Evolutionary conservation across 202 grass and related monocot genomes (phyloP).

Genomic region (Zizania palustris): DNA sequence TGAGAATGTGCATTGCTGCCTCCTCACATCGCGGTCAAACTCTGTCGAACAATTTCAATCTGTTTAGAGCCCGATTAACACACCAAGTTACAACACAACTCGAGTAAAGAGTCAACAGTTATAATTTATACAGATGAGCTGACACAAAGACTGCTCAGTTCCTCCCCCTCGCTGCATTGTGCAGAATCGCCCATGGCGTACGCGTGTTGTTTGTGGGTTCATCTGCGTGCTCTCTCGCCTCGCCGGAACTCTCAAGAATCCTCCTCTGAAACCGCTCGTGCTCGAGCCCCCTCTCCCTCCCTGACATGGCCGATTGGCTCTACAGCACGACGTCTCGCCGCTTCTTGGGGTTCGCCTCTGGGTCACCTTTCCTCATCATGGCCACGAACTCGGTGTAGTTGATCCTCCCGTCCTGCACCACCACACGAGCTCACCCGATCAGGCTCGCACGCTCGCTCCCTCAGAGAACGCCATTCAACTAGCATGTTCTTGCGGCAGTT

Average conservation of each 20-base stretch:
- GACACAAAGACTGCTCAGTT: neutral
- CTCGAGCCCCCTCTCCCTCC: neutral
- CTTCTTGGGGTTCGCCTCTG: slow-evolving; percentile 62
- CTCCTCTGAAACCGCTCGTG: neutral
- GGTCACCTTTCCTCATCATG: slow-evolving; percentile 64
- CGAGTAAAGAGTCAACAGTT: slow-evolving; percentile 14
- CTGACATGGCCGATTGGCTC: neutral
- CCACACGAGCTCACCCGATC: neutral
- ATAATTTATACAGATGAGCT: slow-evolving; percentile 9
- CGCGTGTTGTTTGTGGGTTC: neutral
- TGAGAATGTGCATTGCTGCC: neutral
- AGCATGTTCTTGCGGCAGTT: neutral
- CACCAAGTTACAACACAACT: neutral
- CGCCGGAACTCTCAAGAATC: neutral
- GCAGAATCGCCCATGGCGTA: neutral
- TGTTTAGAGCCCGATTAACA: neutral
- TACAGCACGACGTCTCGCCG: slow-evolving; percentile 58
- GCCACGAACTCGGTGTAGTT: slow-evolving; percentile 71
- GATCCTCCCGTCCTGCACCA: slow-evolving; percentile 62
- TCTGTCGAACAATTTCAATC: neutral
- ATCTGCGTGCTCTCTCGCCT: neutral
- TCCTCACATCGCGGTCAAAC: neutral
- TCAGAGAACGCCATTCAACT: neutral
- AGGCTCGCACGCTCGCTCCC: too few species aligned
- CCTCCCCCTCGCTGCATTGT: neutral